Conservation (phyloP, 2,329 filamentous ascomycete species). For the Penicillium sp. region DNA sequence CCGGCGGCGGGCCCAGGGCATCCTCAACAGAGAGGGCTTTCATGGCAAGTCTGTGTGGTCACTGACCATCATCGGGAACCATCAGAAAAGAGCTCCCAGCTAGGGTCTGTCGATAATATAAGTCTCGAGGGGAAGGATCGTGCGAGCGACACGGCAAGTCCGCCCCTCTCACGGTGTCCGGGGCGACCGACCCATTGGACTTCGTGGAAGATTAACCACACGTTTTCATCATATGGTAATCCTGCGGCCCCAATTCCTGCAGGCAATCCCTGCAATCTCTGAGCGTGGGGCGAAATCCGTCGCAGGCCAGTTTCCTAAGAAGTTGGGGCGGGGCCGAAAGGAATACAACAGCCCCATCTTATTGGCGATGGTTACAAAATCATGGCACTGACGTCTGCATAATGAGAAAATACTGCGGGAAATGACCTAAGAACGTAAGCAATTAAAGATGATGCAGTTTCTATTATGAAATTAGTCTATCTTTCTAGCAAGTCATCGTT, state of each 20-base stretch:
- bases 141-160: background rate
- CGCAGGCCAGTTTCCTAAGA: background rate
- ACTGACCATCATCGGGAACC: background rate
- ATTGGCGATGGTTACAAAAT: background rate
- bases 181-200: background rate
- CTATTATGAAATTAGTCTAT: too few relatives aligned
- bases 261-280: background rate
- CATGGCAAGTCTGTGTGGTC: background rate
- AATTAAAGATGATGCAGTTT: too few relatives aligned
- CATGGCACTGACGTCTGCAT: background rate
- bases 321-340: background rate
- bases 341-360: background rate
- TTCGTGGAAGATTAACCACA: too few relatives aligned
- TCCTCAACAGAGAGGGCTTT: background rate
- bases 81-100: background rate
- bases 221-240: background rate
- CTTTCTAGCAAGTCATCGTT: too few relatives aligned
- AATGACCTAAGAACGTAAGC: background rate
- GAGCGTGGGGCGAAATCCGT: background rate
- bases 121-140: background rate
- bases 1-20: conserved; percentile 2
- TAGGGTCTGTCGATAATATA: background rate
- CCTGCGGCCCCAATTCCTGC: background rate
- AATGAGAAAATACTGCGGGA: background rate
- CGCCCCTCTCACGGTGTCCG: background rate